phyloP scores from a whole-genome alignment of 2,329 filamentous ascomycete species.

The Xylariales sp. region DNA sequence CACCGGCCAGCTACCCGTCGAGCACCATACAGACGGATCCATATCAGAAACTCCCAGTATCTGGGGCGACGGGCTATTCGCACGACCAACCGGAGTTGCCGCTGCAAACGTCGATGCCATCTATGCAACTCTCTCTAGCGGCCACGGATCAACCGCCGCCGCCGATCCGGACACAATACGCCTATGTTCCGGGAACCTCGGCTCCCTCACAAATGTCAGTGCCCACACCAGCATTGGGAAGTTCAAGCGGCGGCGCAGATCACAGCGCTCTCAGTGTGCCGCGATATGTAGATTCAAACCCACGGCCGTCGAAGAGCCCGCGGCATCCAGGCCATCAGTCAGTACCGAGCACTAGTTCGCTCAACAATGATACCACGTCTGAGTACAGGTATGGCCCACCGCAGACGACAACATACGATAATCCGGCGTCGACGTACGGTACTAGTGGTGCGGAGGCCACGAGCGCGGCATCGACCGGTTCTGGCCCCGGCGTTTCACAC shows the following conservation, averaged over 20 bases:
- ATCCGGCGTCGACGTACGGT: conserved; percentile 39
- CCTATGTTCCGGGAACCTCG: conserved; percentile 64
- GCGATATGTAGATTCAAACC: conserved; percentile 67
- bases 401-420: conserved; percentile 38
- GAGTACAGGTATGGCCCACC: conserved; percentile 69
- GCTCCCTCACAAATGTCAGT: conserved; percentile 63
- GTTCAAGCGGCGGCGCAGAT: conserved; percentile 51
- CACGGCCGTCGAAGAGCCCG: conserved; percentile 67
- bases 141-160: conserved; percentile 59
- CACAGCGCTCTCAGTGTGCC: conserved; percentile 64
- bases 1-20: conserved; percentile 61
- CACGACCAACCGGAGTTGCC: conserved; percentile 66
- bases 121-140: conserved; percentile 64
- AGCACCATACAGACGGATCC: conserved; percentile 62
- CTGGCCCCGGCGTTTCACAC: conserved; percentile 34
- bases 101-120: conserved; percentile 65
- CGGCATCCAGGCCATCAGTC: conserved; percentile 66
- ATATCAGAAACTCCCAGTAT: conserved; percentile 65
- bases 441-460: conserved; percentile 32
- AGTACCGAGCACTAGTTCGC: conserved; percentile 61
- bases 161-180: conserved; percentile 64
- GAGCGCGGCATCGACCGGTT: conserved; percentile 25
- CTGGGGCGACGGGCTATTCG: conserved; percentile 60
- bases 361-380: conserved; percentile 60
- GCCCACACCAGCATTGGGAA: conserved; percentile 50